These are phyloP conservation scores for Tolypocladium nubicola DNA, from an alignment of 2,329 filamentous ascomycete species.

Conservation along the genomic window DNA sequence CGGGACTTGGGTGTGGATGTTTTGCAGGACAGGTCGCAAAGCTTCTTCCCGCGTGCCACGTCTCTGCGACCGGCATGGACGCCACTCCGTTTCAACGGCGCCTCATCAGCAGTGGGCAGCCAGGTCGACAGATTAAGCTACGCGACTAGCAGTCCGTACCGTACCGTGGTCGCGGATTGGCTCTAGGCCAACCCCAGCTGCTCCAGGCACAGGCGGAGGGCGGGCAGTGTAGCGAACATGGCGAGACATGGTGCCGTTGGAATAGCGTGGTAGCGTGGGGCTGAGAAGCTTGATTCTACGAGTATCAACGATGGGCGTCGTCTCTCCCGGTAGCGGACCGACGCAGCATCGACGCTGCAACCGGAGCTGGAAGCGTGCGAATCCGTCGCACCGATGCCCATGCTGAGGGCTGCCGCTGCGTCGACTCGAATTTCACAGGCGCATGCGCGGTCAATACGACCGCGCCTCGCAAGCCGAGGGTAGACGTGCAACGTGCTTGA, in stretches of 20 bases:
- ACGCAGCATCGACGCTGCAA: background rate
- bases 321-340: background rate
- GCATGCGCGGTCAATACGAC: background rate
- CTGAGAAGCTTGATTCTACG: background rate
- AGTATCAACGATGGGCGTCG: background rate
- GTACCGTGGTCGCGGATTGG: background rate
- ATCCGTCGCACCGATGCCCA: background rate
- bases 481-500: background rate
- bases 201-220: background rate
- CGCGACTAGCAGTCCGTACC: background rate
- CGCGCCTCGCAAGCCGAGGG: background rate
- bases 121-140: constrained; percentile 4
- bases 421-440: background rate
- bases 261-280: background rate
- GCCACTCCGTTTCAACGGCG: constrained; percentile 13
- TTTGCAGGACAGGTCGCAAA: constrained; percentile 2
- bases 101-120: constrained; percentile 5
- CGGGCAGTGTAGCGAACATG: background rate
- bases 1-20: background rate
- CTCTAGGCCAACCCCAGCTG: background rate
- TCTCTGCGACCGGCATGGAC: constrained; percentile 11
- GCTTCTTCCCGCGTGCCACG: background rate
- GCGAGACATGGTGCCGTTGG: background rate
- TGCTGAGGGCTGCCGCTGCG: background rate
- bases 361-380: background rate